Percentiles rank a stretch among this genome's conserved stretches.
Evolutionary conservation across 192 early-diverging fungal genomes (phyloP).

Genomic region (Coemansia sp.): DNA sequence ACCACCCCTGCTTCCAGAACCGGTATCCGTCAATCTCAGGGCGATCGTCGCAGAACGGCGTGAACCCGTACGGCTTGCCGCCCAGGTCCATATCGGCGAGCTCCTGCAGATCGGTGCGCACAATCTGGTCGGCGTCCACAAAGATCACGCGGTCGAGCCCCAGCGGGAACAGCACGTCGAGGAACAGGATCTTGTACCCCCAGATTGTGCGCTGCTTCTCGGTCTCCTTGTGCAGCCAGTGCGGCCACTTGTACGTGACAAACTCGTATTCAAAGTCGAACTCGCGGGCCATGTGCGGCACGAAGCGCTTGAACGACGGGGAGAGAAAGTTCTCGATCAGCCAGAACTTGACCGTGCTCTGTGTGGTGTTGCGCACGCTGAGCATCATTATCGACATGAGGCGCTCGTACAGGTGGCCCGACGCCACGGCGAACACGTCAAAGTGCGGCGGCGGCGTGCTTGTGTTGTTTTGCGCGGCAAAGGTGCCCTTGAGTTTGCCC

Average conservation of each 20-base stretch:
- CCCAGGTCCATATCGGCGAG: slow-evolving; percentile 88
- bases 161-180: slow-evolving; percentile 97
- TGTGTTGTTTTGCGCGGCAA: slow-evolving; percentile 7
- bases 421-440: slow-evolving; percentile 98
- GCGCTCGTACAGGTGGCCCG: slow-evolving; percentile 96
- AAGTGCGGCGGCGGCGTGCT: slow-evolving; percentile 58
- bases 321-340: slow-evolving; percentile 98
- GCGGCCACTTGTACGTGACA: slow-evolving; percentile 98
- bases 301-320: slow-evolving; percentile 92
- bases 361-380: slow-evolving; percentile 83
- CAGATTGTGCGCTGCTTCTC: slow-evolving; percentile 98
- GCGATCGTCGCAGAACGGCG: slow-evolving; percentile 92
- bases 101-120: slow-evolving; percentile 93
- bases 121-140: slow-evolving; percentile 98
- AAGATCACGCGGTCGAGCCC: slow-evolving; percentile 93
- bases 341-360: slow-evolving; percentile 96
- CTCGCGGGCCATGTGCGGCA: slow-evolving; percentile 82
- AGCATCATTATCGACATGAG: slow-evolving; percentile 97
- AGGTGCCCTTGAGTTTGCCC: slow-evolving; percentile 32
- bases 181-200: slow-evolving; percentile 99
- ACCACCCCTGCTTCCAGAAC: slow-evolving; percentile 98
- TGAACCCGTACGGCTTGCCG: slow-evolving; percentile 95
- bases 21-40: slow-evolving; percentile 94
- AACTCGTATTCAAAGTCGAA: slow-evolving; percentile 93
- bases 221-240: slow-evolving; percentile 87